Evolutionary conservation across 768 basidiomycete genomes (phyloP).

Genomic region (Sistotremastrum suecicum): DNA sequence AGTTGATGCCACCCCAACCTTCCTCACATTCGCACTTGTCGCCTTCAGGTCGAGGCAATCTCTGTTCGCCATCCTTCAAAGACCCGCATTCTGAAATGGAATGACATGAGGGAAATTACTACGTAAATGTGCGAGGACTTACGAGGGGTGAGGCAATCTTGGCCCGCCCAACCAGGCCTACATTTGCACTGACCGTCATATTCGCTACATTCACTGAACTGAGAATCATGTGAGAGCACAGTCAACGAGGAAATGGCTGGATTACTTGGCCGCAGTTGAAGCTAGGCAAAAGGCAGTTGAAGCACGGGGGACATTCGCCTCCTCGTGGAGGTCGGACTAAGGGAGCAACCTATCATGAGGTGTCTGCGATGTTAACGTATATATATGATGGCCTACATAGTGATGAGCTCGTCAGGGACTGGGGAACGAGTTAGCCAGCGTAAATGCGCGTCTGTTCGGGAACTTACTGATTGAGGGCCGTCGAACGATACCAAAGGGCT

Average conservation of each 20-base stretch:
- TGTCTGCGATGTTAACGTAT: too few species aligned
- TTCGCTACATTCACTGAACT: constrained; percentile 74
- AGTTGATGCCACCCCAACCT: constrained; percentile 94
- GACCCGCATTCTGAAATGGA: constrained; percentile 73
- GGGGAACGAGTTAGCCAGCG: too few species aligned
- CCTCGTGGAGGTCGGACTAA: too few species aligned
- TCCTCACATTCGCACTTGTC: constrained; percentile 80
- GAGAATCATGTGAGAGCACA: not conserved
- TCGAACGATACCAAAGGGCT: too few species aligned
- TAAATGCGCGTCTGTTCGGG: too few species aligned
- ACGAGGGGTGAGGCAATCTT: constrained; percentile 91
- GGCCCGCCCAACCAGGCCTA: constrained; percentile 93
- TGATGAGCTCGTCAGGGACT: too few species aligned
- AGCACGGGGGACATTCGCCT: constrained; percentile 66
- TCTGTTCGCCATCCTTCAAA: constrained; percentile 75
- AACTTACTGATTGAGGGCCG: too few species aligned
- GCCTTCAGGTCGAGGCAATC: constrained; percentile 64
- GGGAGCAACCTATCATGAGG: too few species aligned
- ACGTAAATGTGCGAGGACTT: constrained; percentile 17
- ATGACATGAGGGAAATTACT: constrained; percentile 1
- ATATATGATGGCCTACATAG: too few species aligned
- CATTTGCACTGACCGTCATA: constrained; percentile 96
- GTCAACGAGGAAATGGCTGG: not conserved
- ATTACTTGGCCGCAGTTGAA: constrained; percentile 74
- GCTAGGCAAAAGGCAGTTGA: constrained; percentile 88